Evolutionary conservation across 1,284 basidiomycete species (phyloP).

Genomic region (Termitomyces sp.): DNA sequence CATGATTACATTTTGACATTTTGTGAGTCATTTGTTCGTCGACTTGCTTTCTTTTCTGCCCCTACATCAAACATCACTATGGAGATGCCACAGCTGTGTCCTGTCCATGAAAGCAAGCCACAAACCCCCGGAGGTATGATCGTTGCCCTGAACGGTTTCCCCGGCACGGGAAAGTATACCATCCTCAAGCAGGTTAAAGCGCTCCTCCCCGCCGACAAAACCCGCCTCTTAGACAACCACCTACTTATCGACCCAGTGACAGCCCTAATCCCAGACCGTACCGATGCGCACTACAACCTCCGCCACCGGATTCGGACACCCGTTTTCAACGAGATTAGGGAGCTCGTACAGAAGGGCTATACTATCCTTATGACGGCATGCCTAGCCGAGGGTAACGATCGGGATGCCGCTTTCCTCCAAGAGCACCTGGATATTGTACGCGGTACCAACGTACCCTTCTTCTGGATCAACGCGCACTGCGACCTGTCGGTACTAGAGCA

Average conservation of each 20-base stretch:
- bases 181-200: background rate
- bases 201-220: background rate
- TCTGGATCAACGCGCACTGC: background rate
- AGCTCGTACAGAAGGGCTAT: background rate
- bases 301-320: background rate
- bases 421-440: background rate
- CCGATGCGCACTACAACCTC: background rate
- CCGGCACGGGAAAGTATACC: background rate
- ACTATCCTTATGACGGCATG: background rate
- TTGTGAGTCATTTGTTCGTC: no score
- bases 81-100: background rate
- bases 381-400: background rate
- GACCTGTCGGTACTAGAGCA: background rate
- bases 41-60: no score
- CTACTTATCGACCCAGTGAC: background rate
- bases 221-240: background rate
- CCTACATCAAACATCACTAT: no score
- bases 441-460: background rate
- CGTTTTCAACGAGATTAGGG: background rate
- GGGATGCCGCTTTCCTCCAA: background rate
- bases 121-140: background rate
- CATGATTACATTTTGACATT: no score
- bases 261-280: background rate
- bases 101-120: no score
- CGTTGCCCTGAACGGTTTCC: background rate